Evolutionary conservation across 805 yeast genomes (phyloP).

Genomic region (Monosporozyma siamensis): DNA sequence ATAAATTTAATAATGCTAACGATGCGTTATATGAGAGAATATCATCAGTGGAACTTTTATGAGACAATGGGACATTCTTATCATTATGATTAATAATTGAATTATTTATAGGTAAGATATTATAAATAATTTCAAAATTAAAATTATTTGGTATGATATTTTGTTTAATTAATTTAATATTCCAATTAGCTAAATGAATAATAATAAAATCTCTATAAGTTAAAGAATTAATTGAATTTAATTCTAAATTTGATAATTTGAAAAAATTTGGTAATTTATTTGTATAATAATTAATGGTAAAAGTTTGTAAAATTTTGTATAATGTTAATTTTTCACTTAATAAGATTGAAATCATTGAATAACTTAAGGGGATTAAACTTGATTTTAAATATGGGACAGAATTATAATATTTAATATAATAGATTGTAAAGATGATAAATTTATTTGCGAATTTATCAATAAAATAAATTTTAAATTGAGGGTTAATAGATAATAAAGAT

Average conservation of each 20-base stretch:
- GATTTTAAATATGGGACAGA: conserved; percentile 12
- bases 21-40: conserved; percentile 43
- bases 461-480: conserved; percentile 39
- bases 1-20: conserved; percentile 34
- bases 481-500: conserved; percentile 43
- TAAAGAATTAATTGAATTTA: conserved; percentile 27
- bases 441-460: conserved; percentile 43
- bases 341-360: conserved; percentile 44
- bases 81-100: conserved; percentile 5
- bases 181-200: conserved; percentile 40
- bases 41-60: conserved; percentile 26
- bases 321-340: conserved; percentile 34
- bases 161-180: conserved; percentile 33
- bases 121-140: conserved; percentile 51
- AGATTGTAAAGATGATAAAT: conserved; percentile 44
- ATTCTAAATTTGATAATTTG: conserved; percentile 31
- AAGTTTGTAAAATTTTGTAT: conserved; percentile 36
- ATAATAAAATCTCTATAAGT: conserved; percentile 59
- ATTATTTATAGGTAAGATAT: conserved; percentile 40
- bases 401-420: conserved; percentile 43
- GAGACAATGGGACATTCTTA: conserved; percentile 21
- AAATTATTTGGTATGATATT: conserved; percentile 33
- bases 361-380: conserved; percentile 40
- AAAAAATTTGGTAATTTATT: conserved; percentile 45
- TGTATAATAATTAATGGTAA: conserved; percentile 36